Evolutionary conservation across 2,329 filamentous ascomycete genomes (phyloP), one percentile per base, ranked within the genome.

Genomic region (Cercospora brassicicola): DNA sequence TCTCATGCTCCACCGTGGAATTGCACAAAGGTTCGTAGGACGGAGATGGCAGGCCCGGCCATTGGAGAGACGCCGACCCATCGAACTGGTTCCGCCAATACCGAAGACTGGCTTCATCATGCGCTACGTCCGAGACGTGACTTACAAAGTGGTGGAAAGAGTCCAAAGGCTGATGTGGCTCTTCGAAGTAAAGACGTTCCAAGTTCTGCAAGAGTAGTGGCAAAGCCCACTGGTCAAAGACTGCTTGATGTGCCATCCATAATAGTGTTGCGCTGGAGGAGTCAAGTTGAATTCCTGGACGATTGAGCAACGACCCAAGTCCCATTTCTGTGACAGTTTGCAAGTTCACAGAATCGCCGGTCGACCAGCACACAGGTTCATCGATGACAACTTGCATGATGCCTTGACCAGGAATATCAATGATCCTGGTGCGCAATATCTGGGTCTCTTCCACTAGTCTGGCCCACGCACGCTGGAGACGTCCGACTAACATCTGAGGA

Each of bases 191-290:
- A 13, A 20, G 28, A n/a, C 45, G 59, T 10, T 42, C 48, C 31
- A 81, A 71, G 36, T 71, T 69, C n/a, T 78, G 71, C n/a, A 80
- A 66, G 11, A 82, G 71, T n/a, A 80, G 68, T 2, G 75, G 73
- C 70, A 78, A 73, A 1, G 77, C 76, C 77, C 78, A 81, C 0
- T 79, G 79, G 71, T 82, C 80, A 66, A 80, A 81, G 0, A 81
- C 57, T 1, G 76, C 74, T 70, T 82, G 80, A 56, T 81, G 79
- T 13, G 79, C 72, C 23, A 9, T 45, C 28, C 59, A 36, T 53
- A 28, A 2, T 11, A 53, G 4, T 26, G 48, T 0, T 28, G 4
- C 23, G 13, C n/a, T 15, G 3, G 3, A 23, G 3, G 48, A 28
- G 48, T 53, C 48, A 2, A 28, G 11, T 5, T n/a, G 20, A 9